phyloP scores from a whole-genome alignment of 805 yeast species.

The Monosporozyma siamensis region DNA sequence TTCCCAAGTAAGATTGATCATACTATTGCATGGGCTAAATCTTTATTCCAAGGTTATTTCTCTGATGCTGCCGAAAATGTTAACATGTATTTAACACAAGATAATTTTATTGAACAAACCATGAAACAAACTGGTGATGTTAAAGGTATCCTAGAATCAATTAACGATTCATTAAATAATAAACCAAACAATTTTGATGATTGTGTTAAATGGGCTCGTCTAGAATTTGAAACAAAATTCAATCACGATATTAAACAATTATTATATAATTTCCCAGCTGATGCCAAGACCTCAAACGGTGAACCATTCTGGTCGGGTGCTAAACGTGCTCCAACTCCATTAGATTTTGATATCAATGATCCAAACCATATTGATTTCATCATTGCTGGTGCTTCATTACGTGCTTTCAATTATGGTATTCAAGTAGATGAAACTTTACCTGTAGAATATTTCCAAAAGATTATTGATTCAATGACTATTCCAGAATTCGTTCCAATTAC shows the following conservation, averaged over 20 bases:
- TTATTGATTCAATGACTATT: slow-evolving; percentile 41
- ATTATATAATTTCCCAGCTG: slow-evolving; percentile 88
- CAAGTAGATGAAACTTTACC: slow-evolving; percentile 55
- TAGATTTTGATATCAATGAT: slow-evolving; percentile 64
- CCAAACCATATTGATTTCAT: slow-evolving; percentile 75
- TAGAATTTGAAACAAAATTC: slow-evolving; percentile 78
- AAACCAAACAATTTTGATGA: slow-evolving; percentile 89
- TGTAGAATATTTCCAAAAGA: slow-evolving; percentile 41
- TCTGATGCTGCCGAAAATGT: slow-evolving; percentile 89
- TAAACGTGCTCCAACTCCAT: slow-evolving; percentile 89
- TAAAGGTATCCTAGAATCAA: slow-evolving; percentile 75
- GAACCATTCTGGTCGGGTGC: slow-evolving; percentile 98
- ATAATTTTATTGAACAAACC: slow-evolving; percentile 84
- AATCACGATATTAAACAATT: slow-evolving; percentile 82
- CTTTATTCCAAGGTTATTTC: slow-evolving; percentile 85
- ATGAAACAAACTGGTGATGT: slow-evolving; percentile 89
- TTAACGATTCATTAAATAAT: slow-evolving; percentile 60
- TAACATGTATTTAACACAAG: slow-evolving; percentile 80
- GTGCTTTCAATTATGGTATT: slow-evolving; percentile 84
- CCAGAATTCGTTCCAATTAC: slow-evolving; percentile 68
- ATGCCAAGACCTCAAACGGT: slow-evolving; percentile 82
- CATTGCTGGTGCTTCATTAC: slow-evolving; percentile 81
- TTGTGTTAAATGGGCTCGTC: slow-evolving; percentile 91
- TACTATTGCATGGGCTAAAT: slow-evolving; percentile 98
- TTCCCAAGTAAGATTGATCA: slow-evolving; percentile 98